Percentiles rank a stretch among this genome's conserved stretches.
These are phyloP conservation scores for Binderoboletus segoi DNA, from an alignment of 1,284 basidiomycete genomes.

Conservation along the genomic window DNA sequence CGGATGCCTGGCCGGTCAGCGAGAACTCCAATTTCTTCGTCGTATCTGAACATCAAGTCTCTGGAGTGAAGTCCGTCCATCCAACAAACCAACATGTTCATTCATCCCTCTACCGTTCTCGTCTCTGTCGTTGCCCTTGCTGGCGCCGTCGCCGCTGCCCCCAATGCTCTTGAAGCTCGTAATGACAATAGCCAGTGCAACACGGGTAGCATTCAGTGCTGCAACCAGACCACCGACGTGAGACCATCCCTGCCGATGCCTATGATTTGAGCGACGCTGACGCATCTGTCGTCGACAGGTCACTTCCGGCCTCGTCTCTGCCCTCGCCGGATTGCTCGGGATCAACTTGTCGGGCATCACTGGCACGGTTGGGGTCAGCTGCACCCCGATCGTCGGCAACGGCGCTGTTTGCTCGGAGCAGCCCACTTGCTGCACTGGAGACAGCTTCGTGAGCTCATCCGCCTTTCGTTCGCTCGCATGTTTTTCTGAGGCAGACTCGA, in stretches of 20 bases:
- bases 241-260: neutral
- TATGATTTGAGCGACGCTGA: neutral
- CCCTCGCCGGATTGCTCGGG: neutral
- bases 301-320: neutral
- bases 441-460: slow-evolving; percentile 17
- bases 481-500: neutral
- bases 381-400: slow-evolving; percentile 6
- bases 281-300: slow-evolving; percentile 1
- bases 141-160: slow-evolving; percentile 10
- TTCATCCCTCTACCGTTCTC: slow-evolving; percentile 7
- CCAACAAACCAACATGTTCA: slow-evolving; percentile 14
- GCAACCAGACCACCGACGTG: slow-evolving; percentile 7
- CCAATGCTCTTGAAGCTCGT: slow-evolving; percentile 6
- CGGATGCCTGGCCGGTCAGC: neutral
- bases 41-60: neutral
- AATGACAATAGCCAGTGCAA: slow-evolving; percentile 3
- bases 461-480: neutral
- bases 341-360: neutral
- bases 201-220: slow-evolving; percentile 20
- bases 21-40: neutral
- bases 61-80: neutral
- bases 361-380: slow-evolving; percentile 14
- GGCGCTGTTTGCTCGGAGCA: slow-evolving; percentile 11
- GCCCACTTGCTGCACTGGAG: slow-evolving; percentile 20
- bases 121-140: slow-evolving; percentile 10